A percentile compares a stretch with the other conserved stretches of the same genome.
phyloP scores from a whole-genome alignment of 2,329 filamentous ascomycete species.

The Sporothrix dimorphospora region DNA sequence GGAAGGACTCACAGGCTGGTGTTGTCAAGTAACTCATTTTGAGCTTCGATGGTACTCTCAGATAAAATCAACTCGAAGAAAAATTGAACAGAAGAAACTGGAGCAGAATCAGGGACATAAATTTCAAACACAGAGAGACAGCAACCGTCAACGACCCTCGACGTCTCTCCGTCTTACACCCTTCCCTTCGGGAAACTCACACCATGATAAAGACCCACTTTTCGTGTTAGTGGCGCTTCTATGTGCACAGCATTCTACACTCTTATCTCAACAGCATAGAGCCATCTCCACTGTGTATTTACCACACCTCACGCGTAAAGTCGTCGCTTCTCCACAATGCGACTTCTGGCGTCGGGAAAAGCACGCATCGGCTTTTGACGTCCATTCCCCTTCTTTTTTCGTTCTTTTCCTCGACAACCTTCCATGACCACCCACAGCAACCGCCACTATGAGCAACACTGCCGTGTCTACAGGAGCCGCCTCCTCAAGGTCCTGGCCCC shows the following conservation, averaged over 20 bases:
- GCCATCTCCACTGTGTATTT: background rate
- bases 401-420: background rate
- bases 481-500: background rate
- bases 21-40: no score
- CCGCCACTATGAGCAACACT: background rate
- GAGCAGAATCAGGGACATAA: no score
- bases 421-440: background rate
- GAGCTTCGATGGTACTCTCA: no score
- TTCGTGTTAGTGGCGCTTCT: background rate
- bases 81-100: no score
- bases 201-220: background rate
- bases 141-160: background rate
- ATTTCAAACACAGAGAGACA: no score
- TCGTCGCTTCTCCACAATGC: no score
- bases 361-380: background rate
- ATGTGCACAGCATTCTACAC: background rate
- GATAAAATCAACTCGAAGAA: no score
- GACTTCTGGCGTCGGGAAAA: background rate
- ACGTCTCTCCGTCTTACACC: background rate
- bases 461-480: background rate
- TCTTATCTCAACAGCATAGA: no score
- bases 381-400: background rate
- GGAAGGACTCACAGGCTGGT: no score
- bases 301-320: no score
- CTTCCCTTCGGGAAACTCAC: background rate